These are phyloP conservation scores for Penicillium expansum DNA, from an alignment of 2,329 filamentous ascomycete species.

Conservation along the genomic window DNA sequence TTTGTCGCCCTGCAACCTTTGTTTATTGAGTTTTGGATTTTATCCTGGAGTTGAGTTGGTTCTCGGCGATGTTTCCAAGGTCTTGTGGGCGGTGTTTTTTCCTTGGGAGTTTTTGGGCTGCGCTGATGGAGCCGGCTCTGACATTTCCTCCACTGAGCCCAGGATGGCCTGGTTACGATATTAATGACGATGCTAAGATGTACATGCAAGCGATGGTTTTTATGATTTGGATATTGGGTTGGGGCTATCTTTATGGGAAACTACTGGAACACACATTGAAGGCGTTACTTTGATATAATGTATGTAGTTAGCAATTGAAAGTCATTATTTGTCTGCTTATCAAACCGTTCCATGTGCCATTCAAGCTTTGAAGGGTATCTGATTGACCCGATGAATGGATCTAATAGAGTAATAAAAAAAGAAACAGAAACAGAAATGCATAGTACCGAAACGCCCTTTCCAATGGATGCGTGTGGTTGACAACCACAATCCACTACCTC, in stretches of 20 bases:
- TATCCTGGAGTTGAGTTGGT: slow-evolving; percentile 21
- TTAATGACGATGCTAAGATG: slow-evolving; percentile 42
- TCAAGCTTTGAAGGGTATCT: slow-evolving; percentile 23
- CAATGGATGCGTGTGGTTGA: slow-evolving; percentile 1
- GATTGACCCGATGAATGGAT: slow-evolving; percentile 10
- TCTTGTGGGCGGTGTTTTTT: slow-evolving; percentile 22
- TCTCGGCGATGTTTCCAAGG: slow-evolving; percentile 19
- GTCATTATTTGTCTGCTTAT: slow-evolving; percentile 16
- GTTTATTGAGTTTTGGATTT: slow-evolving; percentile 18
- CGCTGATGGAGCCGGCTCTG: slow-evolving; percentile 25
- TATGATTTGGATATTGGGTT: slow-evolving; percentile 29
- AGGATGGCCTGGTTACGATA: slow-evolving; percentile 36
- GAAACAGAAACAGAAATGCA: not conserved
- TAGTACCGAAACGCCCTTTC: slow-evolving; percentile 15
- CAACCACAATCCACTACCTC: not conserved
- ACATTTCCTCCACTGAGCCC: slow-evolving; percentile 27
- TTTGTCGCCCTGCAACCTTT: not conserved
- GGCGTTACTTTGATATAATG: slow-evolving; percentile 19
- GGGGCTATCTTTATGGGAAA: slow-evolving; percentile 16
- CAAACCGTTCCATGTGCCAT: not conserved
- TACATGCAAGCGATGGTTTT: slow-evolving; percentile 38
- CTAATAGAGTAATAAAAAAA: slow-evolving; percentile 1
- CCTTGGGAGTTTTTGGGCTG: slow-evolving; percentile 31
- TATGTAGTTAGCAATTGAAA: slow-evolving; percentile 22
- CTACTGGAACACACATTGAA: slow-evolving; percentile 15